Evolutionary conservation across 192 early-diverging fungal species (phyloP).

Genomic region (Linnemannia elongata): DNA sequence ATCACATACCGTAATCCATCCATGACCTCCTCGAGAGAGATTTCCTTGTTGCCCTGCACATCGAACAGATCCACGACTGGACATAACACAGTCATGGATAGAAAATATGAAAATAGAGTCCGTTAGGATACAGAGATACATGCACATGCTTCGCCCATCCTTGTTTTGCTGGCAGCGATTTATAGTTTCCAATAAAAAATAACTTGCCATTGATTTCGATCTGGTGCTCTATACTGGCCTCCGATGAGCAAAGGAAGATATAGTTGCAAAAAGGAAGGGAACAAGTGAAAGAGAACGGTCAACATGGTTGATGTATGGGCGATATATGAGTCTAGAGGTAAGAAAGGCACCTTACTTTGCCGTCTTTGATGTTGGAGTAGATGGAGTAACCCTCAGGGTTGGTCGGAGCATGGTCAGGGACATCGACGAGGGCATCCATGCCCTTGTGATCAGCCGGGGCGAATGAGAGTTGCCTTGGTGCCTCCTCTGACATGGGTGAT

Average conservation of each 20-base stretch:
- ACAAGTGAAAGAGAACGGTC: background rate
- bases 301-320: background rate
- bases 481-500: background rate
- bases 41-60: slow-evolving; percentile 72
- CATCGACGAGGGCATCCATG: background rate
- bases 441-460: background rate
- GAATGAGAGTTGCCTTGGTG: slow-evolving; percentile 8
- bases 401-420: slow-evolving; percentile 6
- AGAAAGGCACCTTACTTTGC: slow-evolving; percentile 22
- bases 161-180: background rate
- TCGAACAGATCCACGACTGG: slow-evolving; percentile 89
- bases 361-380: slow-evolving; percentile 53
- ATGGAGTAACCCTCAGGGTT: slow-evolving; percentile 51
- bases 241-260: background rate
- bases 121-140: background rate
- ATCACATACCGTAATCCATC: slow-evolving; percentile 94
- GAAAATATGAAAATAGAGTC: background rate
- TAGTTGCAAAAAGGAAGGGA: background rate
- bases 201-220: slow-evolving; percentile 54
- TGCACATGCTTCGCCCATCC: background rate
- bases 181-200: background rate
- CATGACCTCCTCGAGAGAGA: slow-evolving; percentile 85
- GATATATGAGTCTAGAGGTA: background rate
- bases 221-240: slow-evolving; percentile 57
- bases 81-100: background rate